phyloP scores from a whole-genome alignment of 148 eudicot genomes.

The Vaccinium vitisidaea region DNA sequence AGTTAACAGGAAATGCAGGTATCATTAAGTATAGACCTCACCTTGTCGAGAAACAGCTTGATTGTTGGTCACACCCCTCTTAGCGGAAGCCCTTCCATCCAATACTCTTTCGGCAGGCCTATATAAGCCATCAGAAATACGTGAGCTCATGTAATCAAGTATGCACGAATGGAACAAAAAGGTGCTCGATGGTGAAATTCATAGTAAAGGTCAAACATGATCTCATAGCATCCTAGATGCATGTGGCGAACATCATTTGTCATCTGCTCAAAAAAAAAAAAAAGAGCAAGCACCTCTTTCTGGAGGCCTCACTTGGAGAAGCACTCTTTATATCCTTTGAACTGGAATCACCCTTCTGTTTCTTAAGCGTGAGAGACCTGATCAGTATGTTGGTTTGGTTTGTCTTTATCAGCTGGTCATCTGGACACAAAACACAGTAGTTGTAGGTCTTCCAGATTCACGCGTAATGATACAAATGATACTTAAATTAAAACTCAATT shows the following conservation, averaged over 20 bases:
- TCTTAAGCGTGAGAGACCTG: slow-evolving; percentile 81
- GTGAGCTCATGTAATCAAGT: background rate
- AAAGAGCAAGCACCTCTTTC: slow-evolving; percentile 57
- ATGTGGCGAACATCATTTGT: background rate
- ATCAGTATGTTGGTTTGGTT: slow-evolving; percentile 85
- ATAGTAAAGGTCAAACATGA: background rate
- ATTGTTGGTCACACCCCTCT: slow-evolving; percentile 50
- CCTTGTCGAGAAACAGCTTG: slow-evolving; percentile 59
- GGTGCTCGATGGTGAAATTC: background rate
- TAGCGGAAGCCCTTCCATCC: slow-evolving; percentile 69
- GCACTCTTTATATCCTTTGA: slow-evolving; percentile 41
- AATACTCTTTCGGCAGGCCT: slow-evolving; percentile 68
- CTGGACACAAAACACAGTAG: slow-evolving; percentile 37
- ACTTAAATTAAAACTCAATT: slow-evolving; percentile 2
- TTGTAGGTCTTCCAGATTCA: slow-evolving; percentile 10
- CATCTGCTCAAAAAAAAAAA: background rate
- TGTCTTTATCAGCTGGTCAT: slow-evolving; percentile 81
- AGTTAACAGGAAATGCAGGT: background rate
- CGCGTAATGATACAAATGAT: background rate
- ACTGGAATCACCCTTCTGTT: slow-evolving; percentile 55
- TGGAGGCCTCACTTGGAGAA: slow-evolving; percentile 50
- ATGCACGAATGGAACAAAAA: background rate
- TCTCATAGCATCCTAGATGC: background rate
- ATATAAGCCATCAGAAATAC: slow-evolving; percentile 13
- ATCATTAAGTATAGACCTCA: slow-evolving; percentile 16